Evolutionary conservation across 306 rosid species (phyloP).

Genomic region (Glycine soja): DNA sequence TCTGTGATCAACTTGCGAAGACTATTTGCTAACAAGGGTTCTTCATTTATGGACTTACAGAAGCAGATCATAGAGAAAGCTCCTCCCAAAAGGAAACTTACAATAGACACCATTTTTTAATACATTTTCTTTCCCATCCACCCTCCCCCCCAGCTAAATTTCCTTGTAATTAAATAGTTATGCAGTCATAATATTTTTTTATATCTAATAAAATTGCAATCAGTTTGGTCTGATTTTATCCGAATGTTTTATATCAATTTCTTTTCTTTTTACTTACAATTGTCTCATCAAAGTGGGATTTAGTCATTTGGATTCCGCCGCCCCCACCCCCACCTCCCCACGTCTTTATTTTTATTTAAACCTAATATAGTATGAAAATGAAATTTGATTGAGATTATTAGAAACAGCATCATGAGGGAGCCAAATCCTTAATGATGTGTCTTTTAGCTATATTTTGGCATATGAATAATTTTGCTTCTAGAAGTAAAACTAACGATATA

Average conservation of each 20-base stretch:
- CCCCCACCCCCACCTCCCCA: too few species aligned
- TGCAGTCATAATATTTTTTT: conserved; percentile 34
- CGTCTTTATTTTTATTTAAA: too few species aligned
- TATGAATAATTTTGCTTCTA: background rate
- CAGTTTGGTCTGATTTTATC: conserved; percentile 50
- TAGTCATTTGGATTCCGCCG: background rate
- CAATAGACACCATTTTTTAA: conserved; percentile 84
- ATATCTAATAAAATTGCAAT: conserved; percentile 44
- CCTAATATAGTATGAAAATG: background rate
- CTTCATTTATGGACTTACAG: conserved; percentile 91
- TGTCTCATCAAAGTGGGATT: conserved; percentile 2
- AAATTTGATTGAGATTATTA: background rate
- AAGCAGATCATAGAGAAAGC: conserved; percentile 78
- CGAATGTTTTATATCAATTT: background rate
- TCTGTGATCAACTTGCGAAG: conserved; percentile 96
- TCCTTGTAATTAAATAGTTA: conserved; percentile 57
- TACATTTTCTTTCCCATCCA: conserved; percentile 18
- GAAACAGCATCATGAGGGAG: background rate
- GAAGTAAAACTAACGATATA: background rate
- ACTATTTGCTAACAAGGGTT: conserved; percentile 89
- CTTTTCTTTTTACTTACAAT: background rate
- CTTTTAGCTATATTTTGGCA: background rate
- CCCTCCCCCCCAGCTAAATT: conserved; percentile 5
- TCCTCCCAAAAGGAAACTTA: conserved; percentile 86
- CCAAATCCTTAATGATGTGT: background rate